Base-by-base conservation (phyloP, 2,329 filamentous ascomycete genomes). In the Beauveria sp. region DNA sequence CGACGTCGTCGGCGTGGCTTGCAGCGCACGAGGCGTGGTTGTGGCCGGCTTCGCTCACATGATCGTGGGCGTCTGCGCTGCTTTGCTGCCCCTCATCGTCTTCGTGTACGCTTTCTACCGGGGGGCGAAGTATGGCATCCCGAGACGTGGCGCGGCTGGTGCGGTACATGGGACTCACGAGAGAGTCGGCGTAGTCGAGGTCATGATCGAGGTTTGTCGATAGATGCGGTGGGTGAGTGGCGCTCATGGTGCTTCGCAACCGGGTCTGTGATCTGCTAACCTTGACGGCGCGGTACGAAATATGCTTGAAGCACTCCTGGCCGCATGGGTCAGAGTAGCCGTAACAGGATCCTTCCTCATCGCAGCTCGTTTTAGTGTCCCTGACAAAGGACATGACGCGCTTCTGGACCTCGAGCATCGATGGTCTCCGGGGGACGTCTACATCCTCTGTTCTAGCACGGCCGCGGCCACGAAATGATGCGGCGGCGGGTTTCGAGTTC, bases 281-380 rank as follows among this genome's bases (percentile, higher is more conserved):
- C 30, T 54, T 41, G 28, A 59, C 57, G 24, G 74, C 64, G 24
- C 79, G 76, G 34, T 70, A 73, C 65, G 67, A 73, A 3, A 85
- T 47, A 63, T 86, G 83, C 65, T 85, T 86, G 71, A 84, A 85
- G 70, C 85, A 87, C 68, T 85, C 84, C 68, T 86, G 83, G 1
- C 84, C 84, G 64, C 85, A 88, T 0, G 84, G 84, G 65, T 88
- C 85, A 2, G 83, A 79, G 68, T 85, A 88, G 61, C 85, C 85
- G 66, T 77, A 87, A 68, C 85, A 88, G 2, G 82, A 80, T 0
- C 84, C 85, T 20, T 72, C 71, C 65, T 84, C 80, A 63, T 87
- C 84, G 66, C 85, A 88, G 66, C 85, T 83, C 40, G 77, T 68
- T 69, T 87, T 87, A 24, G 80, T 85, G 66, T 88, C 85, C 68